Conservation (phyloP, 139 green algal species). For the Volvox reticuliferus region DNA sequence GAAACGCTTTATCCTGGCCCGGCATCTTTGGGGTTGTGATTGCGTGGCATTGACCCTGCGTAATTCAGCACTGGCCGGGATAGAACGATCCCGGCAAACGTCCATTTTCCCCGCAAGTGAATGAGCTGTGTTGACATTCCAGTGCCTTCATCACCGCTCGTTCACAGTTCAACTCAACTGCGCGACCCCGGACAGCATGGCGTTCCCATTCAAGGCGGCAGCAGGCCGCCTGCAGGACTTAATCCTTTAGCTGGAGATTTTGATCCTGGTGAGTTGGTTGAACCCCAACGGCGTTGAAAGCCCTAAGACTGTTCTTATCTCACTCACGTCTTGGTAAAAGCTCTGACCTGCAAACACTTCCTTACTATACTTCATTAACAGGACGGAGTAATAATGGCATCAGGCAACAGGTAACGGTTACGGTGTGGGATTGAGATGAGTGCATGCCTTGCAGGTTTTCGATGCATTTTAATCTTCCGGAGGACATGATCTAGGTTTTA, state of each 20-base stretch:
- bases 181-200: neutral
- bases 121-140: constrained; percentile 40
- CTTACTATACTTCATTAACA: neutral
- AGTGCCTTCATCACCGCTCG: constrained; percentile 4
- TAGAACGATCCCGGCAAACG: neutral
- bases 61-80: neutral
- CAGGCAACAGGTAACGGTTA: neutral
- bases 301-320: neutral
- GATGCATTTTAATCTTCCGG: too few species aligned
- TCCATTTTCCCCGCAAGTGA: constrained; percentile 7
- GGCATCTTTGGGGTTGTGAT: neutral
- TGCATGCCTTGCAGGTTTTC: too few species aligned
- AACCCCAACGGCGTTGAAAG: neutral
- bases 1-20: too few species aligned
- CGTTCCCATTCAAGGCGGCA: constrained; percentile 12
- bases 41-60: neutral
- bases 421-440: too few species aligned
- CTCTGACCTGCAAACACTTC: neutral
- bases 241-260: constrained; percentile 27
- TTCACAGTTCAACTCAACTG: neutral
- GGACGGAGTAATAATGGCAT: neutral
- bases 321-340: neutral
- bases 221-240: neutral
- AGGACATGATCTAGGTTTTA: too few species aligned
- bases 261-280: neutral